phyloP scores from a whole-genome alignment of 305 asterid genomes.

The Petunia hybrid region DNA sequence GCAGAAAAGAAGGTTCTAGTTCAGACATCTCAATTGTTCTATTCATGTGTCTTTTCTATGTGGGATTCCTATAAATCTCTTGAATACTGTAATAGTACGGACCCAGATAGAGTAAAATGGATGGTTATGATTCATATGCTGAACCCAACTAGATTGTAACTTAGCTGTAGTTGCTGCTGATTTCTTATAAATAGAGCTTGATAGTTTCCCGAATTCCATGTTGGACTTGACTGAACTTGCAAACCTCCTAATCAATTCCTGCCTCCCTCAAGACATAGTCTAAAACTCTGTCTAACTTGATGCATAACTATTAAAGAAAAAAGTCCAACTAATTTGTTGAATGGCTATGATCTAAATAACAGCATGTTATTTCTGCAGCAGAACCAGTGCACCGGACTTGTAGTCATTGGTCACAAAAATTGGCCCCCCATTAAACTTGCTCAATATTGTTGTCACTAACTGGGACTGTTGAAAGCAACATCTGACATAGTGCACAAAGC shows the following conservation, averaged over 20 bases:
- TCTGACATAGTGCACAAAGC: not conserved
- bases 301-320: not conserved
- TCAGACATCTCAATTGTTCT: not conserved
- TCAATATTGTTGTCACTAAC: not conserved
- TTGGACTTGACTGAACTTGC: not conserved
- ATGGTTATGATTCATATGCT: conserved; percentile 6
- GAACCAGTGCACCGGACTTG: not conserved
- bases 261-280: not conserved
- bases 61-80: conserved; percentile 5
- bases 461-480: conserved; percentile 24
- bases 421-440: not conserved
- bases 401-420: conserved; percentile 12
- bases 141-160: not conserved
- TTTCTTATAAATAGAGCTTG: not conserved
- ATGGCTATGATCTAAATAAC: not conserved
- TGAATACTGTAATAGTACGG: not conserved
- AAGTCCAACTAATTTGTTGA: not conserved
- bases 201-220: not conserved
- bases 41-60: not conserved
- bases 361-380: conserved; percentile 15
- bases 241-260: not conserved
- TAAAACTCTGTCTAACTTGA: conserved; percentile 18
- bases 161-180: not conserved
- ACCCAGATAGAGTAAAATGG: not conserved
- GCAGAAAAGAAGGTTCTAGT: not conserved